These are phyloP conservation scores for Pseudocercospora eumusae DNA, from an alignment of 2,329 filamentous ascomycete genomes.

Conservation along the genomic window DNA sequence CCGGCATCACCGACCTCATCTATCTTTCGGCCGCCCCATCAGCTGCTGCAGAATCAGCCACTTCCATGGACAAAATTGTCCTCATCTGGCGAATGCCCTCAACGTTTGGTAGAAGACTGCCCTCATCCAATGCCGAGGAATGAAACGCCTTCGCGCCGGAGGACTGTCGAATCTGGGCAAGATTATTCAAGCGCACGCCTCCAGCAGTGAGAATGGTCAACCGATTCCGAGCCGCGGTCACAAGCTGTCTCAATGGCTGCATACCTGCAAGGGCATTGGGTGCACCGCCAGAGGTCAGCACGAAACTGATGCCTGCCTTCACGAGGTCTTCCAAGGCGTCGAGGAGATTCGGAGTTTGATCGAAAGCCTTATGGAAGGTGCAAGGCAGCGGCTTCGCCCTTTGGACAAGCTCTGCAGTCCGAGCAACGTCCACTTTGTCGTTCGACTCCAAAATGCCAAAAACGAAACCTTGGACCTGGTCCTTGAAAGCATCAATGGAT, in stretches of 20 bases:
- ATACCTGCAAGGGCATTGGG: conserved; percentile 41
- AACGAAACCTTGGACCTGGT: conserved; percentile 51
- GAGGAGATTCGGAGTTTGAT: conserved; percentile 42
- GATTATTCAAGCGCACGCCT: conserved; percentile 51
- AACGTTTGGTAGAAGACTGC: conserved; percentile 11
- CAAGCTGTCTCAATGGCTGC: conserved; percentile 39
- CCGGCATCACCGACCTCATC: not conserved
- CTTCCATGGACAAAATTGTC: not conserved
- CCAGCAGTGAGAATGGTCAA: conserved; percentile 55
- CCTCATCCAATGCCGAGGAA: conserved; percentile 28
- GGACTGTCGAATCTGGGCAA: conserved; percentile 36
- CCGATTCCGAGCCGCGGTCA: conserved; percentile 35
- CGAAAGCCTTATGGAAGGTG: conserved; percentile 59
- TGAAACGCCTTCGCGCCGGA: conserved; percentile 28
- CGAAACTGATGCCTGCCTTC: conserved; percentile 47
- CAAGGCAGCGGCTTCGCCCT: conserved; percentile 49
- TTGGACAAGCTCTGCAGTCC: conserved; percentile 47
- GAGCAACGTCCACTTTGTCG: conserved; percentile 44
- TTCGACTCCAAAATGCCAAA: conserved; percentile 50
- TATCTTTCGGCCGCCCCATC: not conserved
- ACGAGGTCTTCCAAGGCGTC: conserved; percentile 44
- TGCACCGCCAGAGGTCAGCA: conserved; percentile 54
- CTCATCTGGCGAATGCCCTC: conserved; percentile 25
- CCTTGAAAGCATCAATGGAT: conserved; percentile 43
- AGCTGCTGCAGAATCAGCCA: conserved; percentile 5